Evolutionary conservation across 2,329 filamentous ascomycete species (phyloP), one percentile per base, ranked within the genome.

Genomic region (Fusarium humuli): DNA sequence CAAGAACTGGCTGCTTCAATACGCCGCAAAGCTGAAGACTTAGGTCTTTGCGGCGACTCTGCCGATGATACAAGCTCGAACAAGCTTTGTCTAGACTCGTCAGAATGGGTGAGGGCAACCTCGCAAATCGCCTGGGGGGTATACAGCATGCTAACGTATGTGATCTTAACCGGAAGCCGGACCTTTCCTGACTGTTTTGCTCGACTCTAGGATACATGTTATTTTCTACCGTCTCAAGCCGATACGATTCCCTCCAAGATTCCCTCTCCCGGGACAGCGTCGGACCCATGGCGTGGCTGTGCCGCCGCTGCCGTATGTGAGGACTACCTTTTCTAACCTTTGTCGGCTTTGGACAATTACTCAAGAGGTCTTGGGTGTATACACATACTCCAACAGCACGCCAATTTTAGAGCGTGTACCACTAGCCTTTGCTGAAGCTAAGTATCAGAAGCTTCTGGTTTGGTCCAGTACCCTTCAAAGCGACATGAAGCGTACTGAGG

Each of bases 31-130:
- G n/a, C 37, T 16, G 37, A 54, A 2, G n/a, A n/a, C n/a, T n/a
- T n/a, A n/a, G n/a, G n/a, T n/a, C 2, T 54, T 13, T 54, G 50
- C n/a, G 34, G 50, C 10, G 10, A n/a, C 2, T 20, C 27, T 4
- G 13, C 16, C 1, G 25, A 44, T 5, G n/a, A 18, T 3, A 2
- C 13, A 3, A 5, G 5, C n/a, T 11, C 9, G 7, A 13, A 1
- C 9, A 22, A 8, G 4, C 23, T 53, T 4, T 3, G 25, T 5
- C 5, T 40, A 2, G 25, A 53, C 23, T 29, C 49, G 6, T 22
- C 32, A 18, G 50, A 53, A 14, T 30, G 50, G 50, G 25, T 30
- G 25, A 42, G 25, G 23, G 25, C 50, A 8, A 10, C 37, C 25
- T 53, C 50, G 2, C n/a, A 53, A 9, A 30, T 30, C 13, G 50